Conservation (phyloP, 2,329 filamentous ascomycete species). For the Fusarium poae region DNA sequence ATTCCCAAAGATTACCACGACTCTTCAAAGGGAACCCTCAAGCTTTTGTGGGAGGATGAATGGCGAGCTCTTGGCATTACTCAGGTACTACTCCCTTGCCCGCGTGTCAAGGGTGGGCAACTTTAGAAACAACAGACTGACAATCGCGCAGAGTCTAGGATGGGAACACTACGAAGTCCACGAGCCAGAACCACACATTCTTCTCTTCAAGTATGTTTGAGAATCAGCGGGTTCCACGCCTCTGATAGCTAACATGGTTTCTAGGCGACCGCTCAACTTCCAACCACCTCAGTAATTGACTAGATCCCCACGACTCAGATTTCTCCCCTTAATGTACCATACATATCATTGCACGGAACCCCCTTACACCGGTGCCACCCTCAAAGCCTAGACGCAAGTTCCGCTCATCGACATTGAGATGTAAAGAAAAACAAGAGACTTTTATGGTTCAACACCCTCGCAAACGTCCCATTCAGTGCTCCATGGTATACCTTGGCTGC, state of each 20-base stretch:
- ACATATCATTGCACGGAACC: slow-evolving; percentile 47
- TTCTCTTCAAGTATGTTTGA: slow-evolving; percentile 91
- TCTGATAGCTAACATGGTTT: slow-evolving; percentile 9
- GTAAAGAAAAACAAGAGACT: slow-evolving; percentile 45
- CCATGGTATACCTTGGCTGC: slow-evolving; percentile 15
- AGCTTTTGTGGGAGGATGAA: slow-evolving; percentile 97
- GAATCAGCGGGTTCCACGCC: not conserved
- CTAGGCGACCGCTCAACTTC: slow-evolving; percentile 87
- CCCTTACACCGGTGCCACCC: slow-evolving; percentile 39
- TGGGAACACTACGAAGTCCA: slow-evolving; percentile 99
- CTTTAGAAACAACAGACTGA: slow-evolving; percentile 28
- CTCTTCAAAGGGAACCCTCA: slow-evolving; percentile 87
- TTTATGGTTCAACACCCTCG: slow-evolving; percentile 44
- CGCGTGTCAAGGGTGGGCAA: not conserved
- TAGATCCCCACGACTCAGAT: slow-evolving; percentile 34
- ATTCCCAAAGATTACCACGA: slow-evolving; percentile 98
- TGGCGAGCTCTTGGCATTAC: slow-evolving; percentile 98
- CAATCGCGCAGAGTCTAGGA: slow-evolving; percentile 80
- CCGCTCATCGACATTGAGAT: slow-evolving; percentile 47
- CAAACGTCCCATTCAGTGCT: slow-evolving; percentile 42
- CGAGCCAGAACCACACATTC: slow-evolving; percentile 97
- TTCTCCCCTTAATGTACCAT: slow-evolving; percentile 46
- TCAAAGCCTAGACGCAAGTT: slow-evolving; percentile 37
- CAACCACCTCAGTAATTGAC: slow-evolving; percentile 72
- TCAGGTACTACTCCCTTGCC: slow-evolving; percentile 71